Evolutionary conservation across 2,329 filamentous ascomycete genomes (phyloP).

Genomic region (Drechslerella coelobrocha): DNA sequence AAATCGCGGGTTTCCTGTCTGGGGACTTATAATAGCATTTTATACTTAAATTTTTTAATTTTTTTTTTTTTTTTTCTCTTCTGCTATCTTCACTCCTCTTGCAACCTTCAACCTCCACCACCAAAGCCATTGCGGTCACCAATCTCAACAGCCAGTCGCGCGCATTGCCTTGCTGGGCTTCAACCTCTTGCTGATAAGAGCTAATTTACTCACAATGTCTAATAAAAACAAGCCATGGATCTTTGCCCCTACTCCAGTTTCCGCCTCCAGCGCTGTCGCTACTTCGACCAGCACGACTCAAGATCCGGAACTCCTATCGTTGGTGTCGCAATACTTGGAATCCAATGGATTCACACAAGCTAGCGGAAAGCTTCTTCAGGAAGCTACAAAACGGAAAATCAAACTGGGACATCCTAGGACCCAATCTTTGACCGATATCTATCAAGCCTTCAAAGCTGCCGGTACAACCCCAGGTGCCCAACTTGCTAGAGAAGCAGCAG

Average conservation of each 20-base stretch:
- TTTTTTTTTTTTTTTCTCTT: constrained; percentile 4
- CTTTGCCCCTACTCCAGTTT: constrained; percentile 2
- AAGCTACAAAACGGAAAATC: constrained; percentile 30
- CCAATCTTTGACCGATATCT: constrained; percentile 31
- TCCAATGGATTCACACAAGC: constrained; percentile 38
- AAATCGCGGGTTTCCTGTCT: not conserved
- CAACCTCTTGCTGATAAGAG: not conserved
- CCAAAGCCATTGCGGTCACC: constrained; percentile 5
- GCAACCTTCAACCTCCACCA: not conserved
- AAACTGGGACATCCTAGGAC: constrained; percentile 21
- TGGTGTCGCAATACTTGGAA: constrained; percentile 31
- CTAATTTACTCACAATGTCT: not conserved
- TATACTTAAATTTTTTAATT: no score
- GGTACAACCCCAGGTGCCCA: constrained; percentile 33
- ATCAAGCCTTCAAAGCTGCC: constrained; percentile 29
- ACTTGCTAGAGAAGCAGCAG: constrained; percentile 41
- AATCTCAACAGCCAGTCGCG: not conserved
- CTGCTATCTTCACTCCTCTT: not conserved
- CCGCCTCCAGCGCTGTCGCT: not conserved
- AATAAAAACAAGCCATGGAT: constrained; percentile 8
- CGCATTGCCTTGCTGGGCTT: not conserved
- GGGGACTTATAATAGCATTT: no score
- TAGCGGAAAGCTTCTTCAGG: constrained; percentile 21
- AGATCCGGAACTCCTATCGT: constrained; percentile 29
- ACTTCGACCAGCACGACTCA: not conserved